Conservation (phyloP, 129 eudicot genomes). For the Daucus carota region DH1_v3.0 NC_030389.2:39979001-39979500, state of each 20-base stretch:
- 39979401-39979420: neutral
- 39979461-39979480: neutral
- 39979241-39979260: slow-evolving; percentile 81
- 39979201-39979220: slow-evolving; percentile 84
- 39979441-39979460: neutral
- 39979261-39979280: slow-evolving; percentile 99
- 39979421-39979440: neutral
- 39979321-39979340: neutral
- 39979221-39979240: slow-evolving; percentile 72
- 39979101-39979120: slow-evolving; percentile 82
- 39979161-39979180: slow-evolving; percentile 60
- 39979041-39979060: slow-evolving; percentile 70
- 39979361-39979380: neutral
- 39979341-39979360: neutral
- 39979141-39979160: slow-evolving; percentile 86
- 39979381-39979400: neutral
- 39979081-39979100: slow-evolving; percentile 42
- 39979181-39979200: slow-evolving; percentile 51
- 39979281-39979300: slow-evolving; percentile 34
- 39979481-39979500: neutral
- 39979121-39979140: slow-evolving; percentile 58
- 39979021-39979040: slow-evolving; percentile 99
- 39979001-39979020: slow-evolving; percentile 89
- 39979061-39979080: slow-evolving; percentile 50
- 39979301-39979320: neutral